A percentile compares a stretch with the other conserved stretches of the same genome.
Evolutionary conservation across 345 rosid species (phyloP).

Genomic region (Leavenworthia alabamica): DNA sequence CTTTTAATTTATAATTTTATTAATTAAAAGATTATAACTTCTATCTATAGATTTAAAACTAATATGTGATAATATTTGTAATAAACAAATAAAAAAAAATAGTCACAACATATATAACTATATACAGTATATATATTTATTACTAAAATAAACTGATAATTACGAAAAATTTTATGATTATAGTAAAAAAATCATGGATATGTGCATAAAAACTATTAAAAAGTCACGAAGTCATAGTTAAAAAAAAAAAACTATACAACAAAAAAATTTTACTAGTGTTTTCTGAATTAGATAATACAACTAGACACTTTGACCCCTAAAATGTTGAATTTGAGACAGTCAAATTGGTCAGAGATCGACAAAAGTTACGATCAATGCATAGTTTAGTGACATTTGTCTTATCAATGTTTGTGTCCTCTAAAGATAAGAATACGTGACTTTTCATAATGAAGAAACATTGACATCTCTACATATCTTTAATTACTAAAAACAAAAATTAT

Average conservation of each 20-base stretch:
- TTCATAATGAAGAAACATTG: constrained; percentile 13
- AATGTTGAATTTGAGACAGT: constrained; percentile 22
- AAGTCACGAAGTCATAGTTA: no score
- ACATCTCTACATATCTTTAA: constrained; percentile 12
- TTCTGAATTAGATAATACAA: neutral
- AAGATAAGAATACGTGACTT: constrained; percentile 28
- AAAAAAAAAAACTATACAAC: no score
- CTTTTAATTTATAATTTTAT: neutral
- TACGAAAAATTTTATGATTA: no score
- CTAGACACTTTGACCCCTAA: constrained; percentile 6
- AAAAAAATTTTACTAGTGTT: no score
- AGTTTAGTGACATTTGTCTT: constrained; percentile 19
- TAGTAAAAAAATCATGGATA: no score
- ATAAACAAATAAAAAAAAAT: neutral
- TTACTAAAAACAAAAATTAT: neutral
- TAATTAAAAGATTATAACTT: neutral
- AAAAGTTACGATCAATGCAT: constrained; percentile 8
- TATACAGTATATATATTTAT: no score
- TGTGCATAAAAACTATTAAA: no score
- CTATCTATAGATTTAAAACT: neutral
- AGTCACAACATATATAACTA: neutral
- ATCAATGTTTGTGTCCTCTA: constrained; percentile 15
- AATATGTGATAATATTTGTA: neutral
- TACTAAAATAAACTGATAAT: no score
- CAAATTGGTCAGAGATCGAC: constrained; percentile 17